Conservation (phyloP, 352 stramenopile species). For the Peronospora belbahrii region DNA sequence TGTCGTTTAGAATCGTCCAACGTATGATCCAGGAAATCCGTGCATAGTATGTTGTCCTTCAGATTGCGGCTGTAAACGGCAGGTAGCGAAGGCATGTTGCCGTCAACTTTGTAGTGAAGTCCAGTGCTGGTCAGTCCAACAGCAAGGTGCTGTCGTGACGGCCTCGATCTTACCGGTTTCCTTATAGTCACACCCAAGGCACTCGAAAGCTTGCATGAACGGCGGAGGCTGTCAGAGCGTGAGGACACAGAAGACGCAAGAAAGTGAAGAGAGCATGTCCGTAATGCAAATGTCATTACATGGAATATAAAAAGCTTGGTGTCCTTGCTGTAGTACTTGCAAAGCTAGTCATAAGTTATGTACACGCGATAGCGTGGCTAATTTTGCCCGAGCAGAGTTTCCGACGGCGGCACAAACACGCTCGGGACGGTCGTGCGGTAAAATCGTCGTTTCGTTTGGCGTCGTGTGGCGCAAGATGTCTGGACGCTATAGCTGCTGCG, state of each 20-base stretch:
- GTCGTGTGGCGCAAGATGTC: constrained; percentile 16
- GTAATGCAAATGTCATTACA: not conserved
- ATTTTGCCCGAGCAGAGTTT: not conserved
- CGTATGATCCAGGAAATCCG: no score
- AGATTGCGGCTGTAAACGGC: no score
- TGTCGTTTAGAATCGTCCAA: no score
- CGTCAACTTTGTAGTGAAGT: no score
- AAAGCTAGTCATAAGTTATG: constrained; percentile 26
- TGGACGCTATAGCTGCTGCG: constrained; percentile 12
- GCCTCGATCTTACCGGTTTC: no score
- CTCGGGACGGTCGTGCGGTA: constrained; percentile 35
- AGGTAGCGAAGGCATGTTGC: no score
- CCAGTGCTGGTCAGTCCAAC: no score
- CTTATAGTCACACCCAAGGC: no score
- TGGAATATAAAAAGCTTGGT: not conserved
- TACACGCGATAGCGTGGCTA: constrained; percentile 13
- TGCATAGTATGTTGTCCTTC: no score
- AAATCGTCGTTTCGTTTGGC: constrained; percentile 37
- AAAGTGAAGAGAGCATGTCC: not conserved
- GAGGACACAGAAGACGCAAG: not conserved
- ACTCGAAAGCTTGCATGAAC: no score
- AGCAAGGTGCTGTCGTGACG: no score
- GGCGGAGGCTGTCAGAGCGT: no score
- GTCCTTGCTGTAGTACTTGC: not conserved
- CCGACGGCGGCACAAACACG: constrained; percentile 21